Evolutionary conservation across 352 stramenopile genomes (phyloP).

Genomic region (Phytophthora fragariae): DNA sequence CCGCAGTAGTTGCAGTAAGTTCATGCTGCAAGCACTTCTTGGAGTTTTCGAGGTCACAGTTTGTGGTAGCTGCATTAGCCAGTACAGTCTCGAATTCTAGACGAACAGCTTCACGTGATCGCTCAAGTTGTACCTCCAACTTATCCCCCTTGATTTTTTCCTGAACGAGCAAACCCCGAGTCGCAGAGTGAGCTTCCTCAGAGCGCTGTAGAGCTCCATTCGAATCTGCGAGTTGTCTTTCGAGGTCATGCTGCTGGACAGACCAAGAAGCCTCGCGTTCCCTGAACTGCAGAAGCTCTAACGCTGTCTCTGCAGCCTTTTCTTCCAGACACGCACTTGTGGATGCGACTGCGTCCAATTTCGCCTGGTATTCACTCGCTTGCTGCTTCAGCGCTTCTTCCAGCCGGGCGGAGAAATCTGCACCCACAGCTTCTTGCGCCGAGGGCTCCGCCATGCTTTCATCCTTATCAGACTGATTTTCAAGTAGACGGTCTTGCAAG

Average conservation of each 20-base stretch:
- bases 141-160: constrained; percentile 45
- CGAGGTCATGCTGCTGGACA: constrained; percentile 50
- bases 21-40: constrained; percentile 33
- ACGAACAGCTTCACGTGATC: constrained; percentile 29
- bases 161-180: constrained; percentile 31
- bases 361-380: constrained; percentile 52
- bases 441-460: constrained; percentile 23
- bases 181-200: constrained; percentile 36
- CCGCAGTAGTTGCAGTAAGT: constrained; percentile 14
- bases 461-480: constrained; percentile 41
- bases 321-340: constrained; percentile 50
- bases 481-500: constrained; percentile 56
- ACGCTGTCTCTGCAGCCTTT: constrained; percentile 49
- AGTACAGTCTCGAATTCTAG: constrained; percentile 49
- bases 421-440: constrained; percentile 23
- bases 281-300: constrained; percentile 69
- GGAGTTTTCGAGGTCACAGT: constrained; percentile 31
- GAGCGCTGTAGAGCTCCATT: constrained; percentile 28
- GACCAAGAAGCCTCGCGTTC: constrained; percentile 69
- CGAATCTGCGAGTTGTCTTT: constrained; percentile 43
- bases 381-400: constrained; percentile 56
- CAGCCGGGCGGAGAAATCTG: constrained; percentile 45
- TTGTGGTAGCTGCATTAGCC: constrained; percentile 40
- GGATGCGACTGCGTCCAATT: constrained; percentile 45
- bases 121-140: constrained; percentile 33